Percentiles rank a stretch among this genome's conserved stretches.
Conservation (phyloP, 75 land plant species). For the Ceratopteris richardii region DNA sequence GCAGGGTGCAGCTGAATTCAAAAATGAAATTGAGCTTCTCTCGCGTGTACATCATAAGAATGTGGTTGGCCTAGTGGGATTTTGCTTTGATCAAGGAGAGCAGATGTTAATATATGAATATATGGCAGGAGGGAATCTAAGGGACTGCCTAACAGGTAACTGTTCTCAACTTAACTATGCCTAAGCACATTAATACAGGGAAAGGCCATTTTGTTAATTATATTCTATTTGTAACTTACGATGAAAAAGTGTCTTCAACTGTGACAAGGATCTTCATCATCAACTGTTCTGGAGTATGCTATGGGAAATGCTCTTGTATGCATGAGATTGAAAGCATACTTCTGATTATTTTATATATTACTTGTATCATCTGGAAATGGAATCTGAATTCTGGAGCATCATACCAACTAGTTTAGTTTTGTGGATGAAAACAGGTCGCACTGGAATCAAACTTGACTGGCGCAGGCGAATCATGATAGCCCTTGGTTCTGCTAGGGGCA, state of each 20-base stretch:
- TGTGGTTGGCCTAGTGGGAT: slow-evolving; percentile 37
- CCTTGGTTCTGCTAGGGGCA: slow-evolving; percentile 25
- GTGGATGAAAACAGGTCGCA: slow-evolving; percentile 4
- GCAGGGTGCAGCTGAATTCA: slow-evolving; percentile 42
- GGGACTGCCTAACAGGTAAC: slow-evolving; percentile 24
- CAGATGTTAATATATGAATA: slow-evolving; percentile 41
- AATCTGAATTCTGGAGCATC: no score
- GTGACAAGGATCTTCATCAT: no score
- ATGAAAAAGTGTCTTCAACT: no score
- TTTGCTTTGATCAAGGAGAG: slow-evolving; percentile 39
- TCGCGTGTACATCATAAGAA: slow-evolving; percentile 37
- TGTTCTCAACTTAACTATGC: no score
- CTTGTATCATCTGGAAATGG: no score
- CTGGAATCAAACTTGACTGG: slow-evolving; percentile 16
- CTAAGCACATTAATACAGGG: neutral
- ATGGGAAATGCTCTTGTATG: no score
- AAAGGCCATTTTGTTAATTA: no score
- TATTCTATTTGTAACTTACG: no score
- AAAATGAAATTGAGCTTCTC: slow-evolving; percentile 38
- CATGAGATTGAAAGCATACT: no score
- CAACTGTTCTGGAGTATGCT: no score
- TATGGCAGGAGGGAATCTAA: slow-evolving; percentile 26
- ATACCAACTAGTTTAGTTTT: no score
- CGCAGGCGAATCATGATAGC: slow-evolving; percentile 19
- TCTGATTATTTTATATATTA: no score